These are phyloP conservation scores for Spizellomyces sp. DNA, from an alignment of 192 early-diverging fungal genomes.

Conservation along the genomic window DNA sequence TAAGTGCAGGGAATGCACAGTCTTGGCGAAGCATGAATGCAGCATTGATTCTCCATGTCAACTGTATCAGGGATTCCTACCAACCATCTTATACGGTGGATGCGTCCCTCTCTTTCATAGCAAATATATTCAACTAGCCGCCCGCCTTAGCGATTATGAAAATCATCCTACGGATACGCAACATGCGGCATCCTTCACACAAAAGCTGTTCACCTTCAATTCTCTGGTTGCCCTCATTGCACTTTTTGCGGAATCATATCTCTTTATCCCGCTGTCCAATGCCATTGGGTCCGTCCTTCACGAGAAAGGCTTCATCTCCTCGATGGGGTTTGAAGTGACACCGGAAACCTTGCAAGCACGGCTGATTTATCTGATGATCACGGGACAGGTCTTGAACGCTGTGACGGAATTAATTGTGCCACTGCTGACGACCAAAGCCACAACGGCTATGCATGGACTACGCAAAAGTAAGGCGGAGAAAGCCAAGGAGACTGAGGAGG, in stretches of 20 bases:
- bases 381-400: conserved; percentile 79
- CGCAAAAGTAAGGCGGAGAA: conserved; percentile 34
- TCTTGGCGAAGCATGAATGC: no score
- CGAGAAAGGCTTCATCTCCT: conserved; percentile 16
- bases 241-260: conserved; percentile 82
- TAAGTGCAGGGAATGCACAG: conserved; percentile 3
- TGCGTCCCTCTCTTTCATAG: conserved; percentile 70
- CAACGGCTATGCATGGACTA: conserved; percentile 16
- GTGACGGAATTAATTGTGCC: conserved; percentile 77
- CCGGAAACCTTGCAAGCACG: conserved; percentile 58
- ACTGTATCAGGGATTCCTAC: conserved; percentile 60
- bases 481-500: conserved; percentile 38
- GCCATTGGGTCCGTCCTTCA: conserved; percentile 60
- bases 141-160: conserved; percentile 74
- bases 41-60: not conserved
- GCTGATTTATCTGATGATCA: conserved; percentile 78
- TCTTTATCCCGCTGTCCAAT: conserved; percentile 84
- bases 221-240: conserved; percentile 82
- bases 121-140: conserved; percentile 65
- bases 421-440: conserved; percentile 44
- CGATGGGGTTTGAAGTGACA: conserved; percentile 39
- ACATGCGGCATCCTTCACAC: conserved; percentile 69
- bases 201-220: conserved; percentile 87
- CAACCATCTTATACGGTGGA: conserved; percentile 74
- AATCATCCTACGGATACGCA: conserved; percentile 76